Conservation (phyloP, 768 basidiomycete genomes). For the Daedaleopsis sinensis region DNA sequence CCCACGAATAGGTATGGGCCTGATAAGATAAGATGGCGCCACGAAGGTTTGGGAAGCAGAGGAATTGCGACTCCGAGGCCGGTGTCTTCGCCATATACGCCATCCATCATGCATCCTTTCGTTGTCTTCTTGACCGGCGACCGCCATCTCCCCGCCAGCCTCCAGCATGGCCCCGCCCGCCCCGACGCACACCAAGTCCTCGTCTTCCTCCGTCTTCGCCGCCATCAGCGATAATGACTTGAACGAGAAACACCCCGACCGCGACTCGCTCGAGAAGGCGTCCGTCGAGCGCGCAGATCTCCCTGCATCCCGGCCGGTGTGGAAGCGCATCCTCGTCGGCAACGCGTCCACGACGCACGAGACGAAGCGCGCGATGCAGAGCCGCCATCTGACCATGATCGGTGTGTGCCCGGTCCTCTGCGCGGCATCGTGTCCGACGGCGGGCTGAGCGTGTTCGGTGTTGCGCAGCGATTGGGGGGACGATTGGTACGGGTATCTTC, state of each 20-base stretch:
- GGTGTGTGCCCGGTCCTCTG: constrained; percentile 29
- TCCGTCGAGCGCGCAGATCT: neutral
- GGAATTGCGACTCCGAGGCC: no score
- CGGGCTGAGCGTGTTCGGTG: constrained; percentile 37
- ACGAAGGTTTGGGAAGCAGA: no score
- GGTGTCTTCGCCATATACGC: no score
- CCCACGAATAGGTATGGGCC: no score
- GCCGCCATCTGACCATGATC: constrained; percentile 47
- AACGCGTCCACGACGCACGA: constrained; percentile 24
- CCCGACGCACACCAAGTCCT: neutral
- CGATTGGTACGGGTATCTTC: constrained; percentile 64
- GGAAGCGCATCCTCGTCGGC: constrained; percentile 28
- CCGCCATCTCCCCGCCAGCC: neutral
- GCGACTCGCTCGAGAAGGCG: constrained; percentile 13
- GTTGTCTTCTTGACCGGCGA: neutral
- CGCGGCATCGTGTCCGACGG: constrained; percentile 33
- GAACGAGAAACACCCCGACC: constrained; percentile 9
- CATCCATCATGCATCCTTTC: no score
- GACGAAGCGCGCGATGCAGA: constrained; percentile 43
- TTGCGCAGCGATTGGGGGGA: constrained; percentile 52
- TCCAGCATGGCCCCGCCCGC: neutral
- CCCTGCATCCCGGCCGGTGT: constrained; percentile 6
- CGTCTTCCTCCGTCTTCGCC: constrained; percentile 14
- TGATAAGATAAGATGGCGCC: no score
- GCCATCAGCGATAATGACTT: constrained; percentile 8